Percentiles rank a stretch among this genome's conserved stretches.
Evolutionary conservation across 495 filamentous ascomycete genomes (phyloP).

Genomic region (Penicillium chermesinum): DNA sequence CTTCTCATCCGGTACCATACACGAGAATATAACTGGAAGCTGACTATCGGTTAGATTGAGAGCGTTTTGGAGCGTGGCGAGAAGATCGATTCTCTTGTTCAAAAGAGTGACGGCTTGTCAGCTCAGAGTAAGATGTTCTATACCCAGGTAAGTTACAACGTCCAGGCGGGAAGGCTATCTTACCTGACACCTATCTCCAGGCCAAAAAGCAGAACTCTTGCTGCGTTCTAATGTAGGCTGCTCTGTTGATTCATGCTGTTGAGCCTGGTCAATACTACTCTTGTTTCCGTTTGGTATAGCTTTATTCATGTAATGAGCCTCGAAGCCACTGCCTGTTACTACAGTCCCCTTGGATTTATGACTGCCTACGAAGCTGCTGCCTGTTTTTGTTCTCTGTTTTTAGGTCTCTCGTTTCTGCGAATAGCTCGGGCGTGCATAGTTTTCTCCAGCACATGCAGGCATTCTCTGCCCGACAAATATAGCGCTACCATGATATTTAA

Average conservation of each 20-base stretch:
- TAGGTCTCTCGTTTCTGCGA: too few species aligned
- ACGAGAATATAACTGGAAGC: not conserved
- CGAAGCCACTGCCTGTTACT: conserved; percentile 3
- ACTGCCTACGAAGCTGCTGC: conserved; percentile 20
- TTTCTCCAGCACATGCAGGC: too few species aligned
- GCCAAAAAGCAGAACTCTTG: conserved; percentile 97
- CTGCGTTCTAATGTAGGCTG: conserved; percentile 67
- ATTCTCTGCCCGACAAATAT: too few species aligned
- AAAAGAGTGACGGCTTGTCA: conserved; percentile 82
- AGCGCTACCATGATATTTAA: too few species aligned
- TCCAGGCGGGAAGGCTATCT: not conserved
- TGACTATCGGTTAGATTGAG: conserved; percentile 50
- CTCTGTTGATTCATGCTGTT: not conserved
- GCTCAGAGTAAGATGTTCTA: conserved; percentile 97
- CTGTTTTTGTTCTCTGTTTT: too few species aligned
- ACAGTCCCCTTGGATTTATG: conserved; percentile 29
- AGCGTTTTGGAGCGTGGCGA: conserved; percentile 76
- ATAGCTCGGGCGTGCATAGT: too few species aligned
- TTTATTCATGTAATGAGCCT: conserved; percentile 13
- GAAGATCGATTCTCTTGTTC: conserved; percentile 86
- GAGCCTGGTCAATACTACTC: not conserved
- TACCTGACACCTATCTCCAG: conserved; percentile 34
- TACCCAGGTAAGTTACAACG: conserved; percentile 50
- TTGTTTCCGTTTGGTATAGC: conserved; percentile 5
- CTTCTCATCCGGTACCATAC: conserved; percentile 1